Evolutionary conservation across 2,329 filamentous ascomycete species (phyloP), one percentile per base, ranked within the genome.

Genomic region (Fusarium hainanense): DNA sequence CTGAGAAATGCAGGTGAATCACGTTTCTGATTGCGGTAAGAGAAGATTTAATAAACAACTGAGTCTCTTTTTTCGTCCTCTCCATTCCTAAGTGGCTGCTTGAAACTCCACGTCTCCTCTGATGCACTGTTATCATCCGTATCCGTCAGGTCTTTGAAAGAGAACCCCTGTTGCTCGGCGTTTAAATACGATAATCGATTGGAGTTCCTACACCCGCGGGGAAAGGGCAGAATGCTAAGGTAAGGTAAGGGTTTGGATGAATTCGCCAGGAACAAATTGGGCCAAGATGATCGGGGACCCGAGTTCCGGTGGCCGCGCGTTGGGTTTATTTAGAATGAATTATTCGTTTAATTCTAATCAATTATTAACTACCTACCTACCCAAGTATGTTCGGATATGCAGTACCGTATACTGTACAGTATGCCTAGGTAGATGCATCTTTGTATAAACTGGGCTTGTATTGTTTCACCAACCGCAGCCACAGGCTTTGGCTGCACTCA

Each of bases 401-500:
- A 16, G 49, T 40, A 41, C 34, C 49, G 34, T 41, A 28, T 41
- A 42, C 18, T 41, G 18, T 49, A 49, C 46, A 21, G 48, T 27
- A 51, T 32, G 21, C 16, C 30, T 46, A 34, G 32, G 11, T 32
- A 44, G 28, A 52, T 28, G 32, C 40, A 40, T 30, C n/a, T 43
- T 23, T 34, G 37, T 56, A 40, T 37, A 48, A 71, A 57, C 54
- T 28, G 40, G 63, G 63, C 52, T 60, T 71, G 68, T 70, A 49
- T 65, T 65, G 68, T 70, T 68, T 65, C 63, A 70, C 68, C 51
- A 61, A 56, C 63, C 50, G 54, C 42, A 70, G 51, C 58, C 63
- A 63, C 63, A 43, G 54, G 28, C 59, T 64, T 54, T 58, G 61
- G 54, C 66, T 59, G 59, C 59, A 61, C 25, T 52, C 59, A 48